These are phyloP conservation scores for Cryptosporidium parvum DNA, from an alignment of 169 alveolate genomes.

Conservation along the genomic window DNA sequence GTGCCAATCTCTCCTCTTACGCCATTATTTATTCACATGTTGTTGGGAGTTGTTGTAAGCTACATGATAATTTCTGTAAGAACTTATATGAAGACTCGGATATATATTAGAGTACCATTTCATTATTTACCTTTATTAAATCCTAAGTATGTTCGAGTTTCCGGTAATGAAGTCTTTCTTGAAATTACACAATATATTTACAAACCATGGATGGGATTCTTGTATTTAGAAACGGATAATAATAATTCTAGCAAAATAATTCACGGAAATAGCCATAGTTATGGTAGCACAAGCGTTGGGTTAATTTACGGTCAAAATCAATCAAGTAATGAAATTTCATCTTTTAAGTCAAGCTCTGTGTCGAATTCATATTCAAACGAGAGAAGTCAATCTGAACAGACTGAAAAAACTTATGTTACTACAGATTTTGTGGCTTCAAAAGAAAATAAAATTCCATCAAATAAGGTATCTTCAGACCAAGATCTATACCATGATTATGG, in stretches of 20 bases:
- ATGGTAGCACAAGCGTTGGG: constrained; percentile 28
- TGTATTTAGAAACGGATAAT: constrained; percentile 14
- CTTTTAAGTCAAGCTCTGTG: neutral
- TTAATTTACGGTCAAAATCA: neutral
- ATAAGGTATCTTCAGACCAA: neutral
- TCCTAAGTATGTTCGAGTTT: constrained; percentile 58
- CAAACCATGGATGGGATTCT: constrained; percentile 71
- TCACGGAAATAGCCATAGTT: constrained; percentile 5
- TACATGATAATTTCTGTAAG: constrained; percentile 70
- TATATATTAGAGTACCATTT: constrained; percentile 38
- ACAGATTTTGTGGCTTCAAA: neutral
- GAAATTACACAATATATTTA: constrained; percentile 68
- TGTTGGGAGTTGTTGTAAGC: constrained; percentile 71
- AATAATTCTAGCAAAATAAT: neutral
- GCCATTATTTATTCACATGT: constrained; percentile 69
- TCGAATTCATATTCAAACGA: neutral
- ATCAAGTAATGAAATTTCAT: constrained; percentile 25
- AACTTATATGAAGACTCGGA: constrained; percentile 55
- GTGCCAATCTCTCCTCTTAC: constrained; percentile 73
- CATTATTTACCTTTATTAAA: constrained; percentile 29
- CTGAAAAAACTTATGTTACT: neutral
- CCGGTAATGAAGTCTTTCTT: constrained; percentile 59
- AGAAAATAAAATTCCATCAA: neutral
- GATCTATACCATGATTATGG: neutral
- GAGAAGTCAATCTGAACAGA: neutral